These are phyloP conservation scores for Phylloporus rhodoxanthus DNA, from an alignment of 768 basidiomycete species.

Conservation along the genomic window DNA sequence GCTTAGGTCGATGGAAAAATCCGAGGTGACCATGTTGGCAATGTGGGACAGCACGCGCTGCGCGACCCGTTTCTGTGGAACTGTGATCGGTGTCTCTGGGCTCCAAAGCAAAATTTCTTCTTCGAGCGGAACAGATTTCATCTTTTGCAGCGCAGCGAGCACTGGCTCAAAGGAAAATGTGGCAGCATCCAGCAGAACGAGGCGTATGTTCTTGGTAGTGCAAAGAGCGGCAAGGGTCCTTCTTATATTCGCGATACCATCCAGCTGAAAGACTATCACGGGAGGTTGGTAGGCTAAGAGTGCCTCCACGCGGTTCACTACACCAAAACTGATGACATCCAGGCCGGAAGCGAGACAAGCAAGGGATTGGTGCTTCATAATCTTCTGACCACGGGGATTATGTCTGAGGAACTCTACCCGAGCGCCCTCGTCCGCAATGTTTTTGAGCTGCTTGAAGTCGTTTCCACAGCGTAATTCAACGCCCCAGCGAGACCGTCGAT, in stretches of 20 bases:
- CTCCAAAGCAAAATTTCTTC: slow-evolving; percentile 53
- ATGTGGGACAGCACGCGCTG: slow-evolving; percentile 16
- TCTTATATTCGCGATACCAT: slow-evolving; percentile 35
- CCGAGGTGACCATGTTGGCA: slow-evolving; percentile 19
- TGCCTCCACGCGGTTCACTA: slow-evolving; percentile 49
- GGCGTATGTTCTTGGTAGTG: slow-evolving; percentile 28
- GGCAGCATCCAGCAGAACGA: slow-evolving; percentile 54
- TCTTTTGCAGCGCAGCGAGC: slow-evolving; percentile 46
- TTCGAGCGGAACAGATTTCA: slow-evolving; percentile 38
- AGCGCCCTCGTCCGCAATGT: slow-evolving; percentile 22
- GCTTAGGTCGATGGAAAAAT: slow-evolving; percentile 37
- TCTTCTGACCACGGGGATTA: slow-evolving; percentile 24
- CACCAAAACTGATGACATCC: slow-evolving; percentile 51
- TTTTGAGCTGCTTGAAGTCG: slow-evolving; percentile 34
- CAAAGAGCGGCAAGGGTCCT: slow-evolving; percentile 38
- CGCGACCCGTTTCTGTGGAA: not conserved
- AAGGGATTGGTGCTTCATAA: slow-evolving; percentile 50
- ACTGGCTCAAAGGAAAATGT: slow-evolving; percentile 60
- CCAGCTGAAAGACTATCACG: slow-evolving; percentile 48
- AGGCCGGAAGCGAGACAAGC: slow-evolving; percentile 45
- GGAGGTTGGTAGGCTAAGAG: slow-evolving; percentile 44
- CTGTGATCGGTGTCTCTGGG: slow-evolving; percentile 6
- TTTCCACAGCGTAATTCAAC: slow-evolving; percentile 32
- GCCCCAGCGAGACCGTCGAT: slow-evolving; percentile 35
- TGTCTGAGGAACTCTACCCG: slow-evolving; percentile 33